Evolutionary conservation across 805 yeast genomes (phyloP).

Genomic region (Ogataea nakhonphanomensis): DNA sequence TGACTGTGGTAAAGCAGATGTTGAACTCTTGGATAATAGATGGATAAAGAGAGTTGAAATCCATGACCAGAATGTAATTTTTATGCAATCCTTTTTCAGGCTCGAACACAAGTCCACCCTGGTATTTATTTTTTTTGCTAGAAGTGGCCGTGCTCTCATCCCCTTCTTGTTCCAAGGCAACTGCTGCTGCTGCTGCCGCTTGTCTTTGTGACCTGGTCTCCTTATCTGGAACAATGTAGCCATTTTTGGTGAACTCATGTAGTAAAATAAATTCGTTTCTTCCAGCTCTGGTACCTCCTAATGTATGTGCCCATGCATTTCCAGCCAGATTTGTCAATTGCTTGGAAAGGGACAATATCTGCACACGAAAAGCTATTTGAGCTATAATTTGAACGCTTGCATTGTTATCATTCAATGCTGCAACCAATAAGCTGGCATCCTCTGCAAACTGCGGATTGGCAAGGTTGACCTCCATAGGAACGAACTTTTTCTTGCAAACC

Average conservation of each 20-base stretch:
- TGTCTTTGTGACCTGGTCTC: constrained; percentile 35
- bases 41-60: constrained; percentile 95
- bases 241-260: constrained; percentile 82
- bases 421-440: constrained; percentile 62
- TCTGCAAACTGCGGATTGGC: constrained; percentile 61
- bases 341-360: constrained; percentile 82
- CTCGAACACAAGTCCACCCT: constrained; percentile 78
- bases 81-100: constrained; percentile 95
- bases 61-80: constrained; percentile 89
- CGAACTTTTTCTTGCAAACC: constrained; percentile 62
- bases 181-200: constrained; percentile 19
- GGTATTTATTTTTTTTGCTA: constrained; percentile 34
- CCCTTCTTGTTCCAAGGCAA: constrained; percentile 28
- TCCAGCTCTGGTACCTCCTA: constrained; percentile 94
- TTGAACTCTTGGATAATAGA: constrained; percentile 96
- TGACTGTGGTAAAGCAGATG: constrained; percentile 95
- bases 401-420: constrained; percentile 69
- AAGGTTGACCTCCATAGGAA: constrained; percentile 69
- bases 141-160: constrained; percentile 49
- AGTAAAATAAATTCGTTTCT: constrained; percentile 89
- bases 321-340: constrained; percentile 94
- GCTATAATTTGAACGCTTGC: constrained; percentile 67
- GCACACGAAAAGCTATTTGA: constrained; percentile 75
- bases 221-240: constrained; percentile 80
- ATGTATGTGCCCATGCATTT: constrained; percentile 93